Evolutionary conservation across 306 rosid genomes (phyloP).

Genomic region (Astragalus membranaceus): DNA sequence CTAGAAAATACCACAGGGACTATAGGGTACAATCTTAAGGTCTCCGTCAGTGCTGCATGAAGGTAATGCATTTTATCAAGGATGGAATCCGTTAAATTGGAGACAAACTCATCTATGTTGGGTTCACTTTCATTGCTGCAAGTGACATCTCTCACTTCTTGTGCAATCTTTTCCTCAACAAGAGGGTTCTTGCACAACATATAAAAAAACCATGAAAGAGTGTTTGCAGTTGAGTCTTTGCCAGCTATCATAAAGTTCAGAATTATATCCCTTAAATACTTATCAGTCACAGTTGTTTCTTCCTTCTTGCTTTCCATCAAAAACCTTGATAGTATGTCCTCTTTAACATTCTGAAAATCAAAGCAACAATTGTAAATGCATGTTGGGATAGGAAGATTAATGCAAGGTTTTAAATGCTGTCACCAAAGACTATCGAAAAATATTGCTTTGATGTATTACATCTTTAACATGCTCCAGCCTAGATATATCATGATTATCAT

Average conservation of each 20-base stretch:
- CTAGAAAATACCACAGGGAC: conserved; percentile 38
- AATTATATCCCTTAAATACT: conserved; percentile 59
- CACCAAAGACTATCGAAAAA: too few species aligned
- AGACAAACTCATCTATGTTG: conserved; percentile 34
- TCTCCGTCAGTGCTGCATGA: conserved; percentile 73
- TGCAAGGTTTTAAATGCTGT: too few species aligned
- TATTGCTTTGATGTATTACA: too few species aligned
- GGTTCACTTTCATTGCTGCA: conserved; percentile 27
- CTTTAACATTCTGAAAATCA: conserved; percentile 42
- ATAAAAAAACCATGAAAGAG: conserved; percentile 81
- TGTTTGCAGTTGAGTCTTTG: conserved; percentile 61
- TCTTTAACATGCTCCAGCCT: too few species aligned
- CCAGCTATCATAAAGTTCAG: conserved; percentile 72
- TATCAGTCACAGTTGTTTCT: conserved; percentile 47
- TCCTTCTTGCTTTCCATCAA: conserved; percentile 58
- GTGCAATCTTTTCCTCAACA: conserved; percentile 57
- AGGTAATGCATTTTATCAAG: conserved; percentile 78
- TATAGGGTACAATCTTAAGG: conserved; percentile 76
- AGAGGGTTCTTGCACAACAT: conserved; percentile 73
- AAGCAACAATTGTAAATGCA: neutral
- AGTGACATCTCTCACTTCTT: conserved; percentile 51
- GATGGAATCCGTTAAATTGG: conserved; percentile 39
- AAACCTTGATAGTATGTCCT: conserved; percentile 81
- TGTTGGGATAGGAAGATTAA: neutral
- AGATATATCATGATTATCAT: too few species aligned